Base-by-base conservation (phyloP, 2,329 filamentous ascomycete genomes). In the Penicillium rolfsii region DNA sequence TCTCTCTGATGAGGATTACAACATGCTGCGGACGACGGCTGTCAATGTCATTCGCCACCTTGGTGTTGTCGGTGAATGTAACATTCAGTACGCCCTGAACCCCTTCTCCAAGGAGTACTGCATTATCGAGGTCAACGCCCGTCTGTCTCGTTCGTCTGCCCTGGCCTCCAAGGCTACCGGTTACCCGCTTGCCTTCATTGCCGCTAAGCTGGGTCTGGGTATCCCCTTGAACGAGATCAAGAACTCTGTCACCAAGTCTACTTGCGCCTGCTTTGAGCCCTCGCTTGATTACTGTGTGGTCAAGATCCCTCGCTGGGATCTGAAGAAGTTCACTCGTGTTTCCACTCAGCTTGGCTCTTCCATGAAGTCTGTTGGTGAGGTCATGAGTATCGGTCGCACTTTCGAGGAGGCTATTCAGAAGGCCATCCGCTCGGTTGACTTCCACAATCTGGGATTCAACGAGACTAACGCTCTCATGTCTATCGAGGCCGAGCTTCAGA, bases 331-430 rank as follows among this genome's bases (percentile, higher is more conserved):
- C 80, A 96, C 91, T 30, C 89, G 95, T 67, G 95, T 98, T 24
- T 98, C 94, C 4, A 98, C 93, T 1, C 90, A 96, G 74, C 89
- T 99, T 26, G 94, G 93, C 33, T 98, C 95, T 3, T 97, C 94
- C 12, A 99, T 99, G 95, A 99, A 98, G 89, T 97, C 92, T 85
- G 93, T 99, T 56, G 95, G 95, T 73, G 95, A 99, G 77, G 95
- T 99, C 67, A 98, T 99, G 95, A 94, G 91, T 72, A 97, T 99
- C 69, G 95, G 95, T 59, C 85, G 95, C 67, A 96, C 91, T 0
- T 99, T 99, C 70, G 95, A 99, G 79, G 95, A 99, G 80, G 95
- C 95, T 8, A 97, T 99, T 45, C 95, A 99, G 73, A 99, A 98
- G 79, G 95, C 95, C 22, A 99, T 99, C 71, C 89, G 95, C 54